Conservation (phyloP, 169 alveolate genomes). For the Plasmodium berghei region DNA sequence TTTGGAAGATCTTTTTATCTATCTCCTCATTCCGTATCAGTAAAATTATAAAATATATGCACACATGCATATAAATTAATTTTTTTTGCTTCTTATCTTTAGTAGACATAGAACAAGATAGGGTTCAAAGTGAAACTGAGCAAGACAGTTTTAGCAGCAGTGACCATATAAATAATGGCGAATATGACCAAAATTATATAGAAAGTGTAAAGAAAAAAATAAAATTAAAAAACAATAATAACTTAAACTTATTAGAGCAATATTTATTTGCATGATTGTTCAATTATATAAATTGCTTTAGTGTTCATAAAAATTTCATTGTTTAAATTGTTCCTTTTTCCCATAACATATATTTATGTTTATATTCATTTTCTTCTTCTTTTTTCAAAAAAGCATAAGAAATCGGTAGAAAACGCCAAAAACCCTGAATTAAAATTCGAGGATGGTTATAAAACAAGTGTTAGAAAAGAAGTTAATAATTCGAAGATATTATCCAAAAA, state of each 20-base stretch:
- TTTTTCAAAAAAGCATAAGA: slow-evolving; percentile 1
- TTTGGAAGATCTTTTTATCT: neutral
- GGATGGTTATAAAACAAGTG: slow-evolving; percentile 19
- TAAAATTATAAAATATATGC: too few relatives aligned
- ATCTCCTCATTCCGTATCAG: too few relatives aligned
- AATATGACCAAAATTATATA: neutral
- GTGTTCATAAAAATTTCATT: too few relatives aligned
- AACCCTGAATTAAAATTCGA: slow-evolving; percentile 35
- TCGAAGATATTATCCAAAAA: slow-evolving; percentile 12
- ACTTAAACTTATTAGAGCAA: too few relatives aligned
- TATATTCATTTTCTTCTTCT: neutral
- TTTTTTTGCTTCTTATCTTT: slow-evolving; percentile 7
- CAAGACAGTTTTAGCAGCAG: slow-evolving; percentile 2
- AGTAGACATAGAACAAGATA: slow-evolving; percentile 24
- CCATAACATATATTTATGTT: neutral
- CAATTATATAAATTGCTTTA: neutral
- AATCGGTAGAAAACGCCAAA: slow-evolving; percentile 18
- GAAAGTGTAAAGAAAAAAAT: slow-evolving; percentile 33
- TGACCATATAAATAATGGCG: slow-evolving; percentile 1
- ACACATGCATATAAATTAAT: neutral
- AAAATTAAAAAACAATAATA: neutral
- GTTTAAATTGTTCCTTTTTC: too few relatives aligned
- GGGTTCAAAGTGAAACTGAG: neutral
- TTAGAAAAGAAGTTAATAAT: neutral
- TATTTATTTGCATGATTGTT: neutral